Conservation (phyloP, 2,329 filamentous ascomycete genomes). For the Fusarium azukiicola region DNA sequence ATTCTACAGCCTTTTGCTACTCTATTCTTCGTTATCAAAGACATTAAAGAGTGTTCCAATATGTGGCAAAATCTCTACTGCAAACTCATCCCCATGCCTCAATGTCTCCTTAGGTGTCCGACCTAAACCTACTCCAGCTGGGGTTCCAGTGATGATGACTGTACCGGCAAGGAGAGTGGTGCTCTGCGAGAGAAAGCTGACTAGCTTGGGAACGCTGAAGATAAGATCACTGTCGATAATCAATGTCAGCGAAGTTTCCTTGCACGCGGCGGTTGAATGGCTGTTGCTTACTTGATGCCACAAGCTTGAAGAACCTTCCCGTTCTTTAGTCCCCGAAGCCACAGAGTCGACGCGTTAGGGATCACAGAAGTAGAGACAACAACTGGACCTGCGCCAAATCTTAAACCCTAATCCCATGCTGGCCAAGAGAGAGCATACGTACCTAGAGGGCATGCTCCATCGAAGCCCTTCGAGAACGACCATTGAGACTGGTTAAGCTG, state of each 20-base stretch:
- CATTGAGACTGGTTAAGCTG: constrained; percentile 55
- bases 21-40: constrained; percentile 50
- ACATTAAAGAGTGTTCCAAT: constrained; percentile 66
- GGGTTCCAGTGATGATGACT: constrained; percentile 84
- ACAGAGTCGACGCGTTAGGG: constrained; percentile 75
- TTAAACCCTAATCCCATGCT: constrained; percentile 20
- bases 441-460: constrained; percentile 74
- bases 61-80: constrained; percentile 66
- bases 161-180: constrained; percentile 82
- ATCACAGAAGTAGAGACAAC: constrained; percentile 80
- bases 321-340: constrained; percentile 78
- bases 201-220: constrained; percentile 78
- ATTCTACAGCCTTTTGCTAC: neutral
- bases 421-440: neutral
- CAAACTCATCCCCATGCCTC: constrained; percentile 81
- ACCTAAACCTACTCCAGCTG: constrained; percentile 85
- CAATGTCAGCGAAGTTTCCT: neutral
- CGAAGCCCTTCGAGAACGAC: constrained; percentile 78
- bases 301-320: constrained; percentile 60
- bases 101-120: constrained; percentile 83
- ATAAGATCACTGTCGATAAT: constrained; percentile 75
- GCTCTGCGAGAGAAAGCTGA: constrained; percentile 79
- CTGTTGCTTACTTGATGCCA: constrained; percentile 47
- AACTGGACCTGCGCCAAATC: constrained; percentile 75
- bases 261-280: constrained; percentile 20